Evolutionary conservation across 2,329 filamentous ascomycete genomes (phyloP).

Genomic region (Ambrosiella beaveri): DNA sequence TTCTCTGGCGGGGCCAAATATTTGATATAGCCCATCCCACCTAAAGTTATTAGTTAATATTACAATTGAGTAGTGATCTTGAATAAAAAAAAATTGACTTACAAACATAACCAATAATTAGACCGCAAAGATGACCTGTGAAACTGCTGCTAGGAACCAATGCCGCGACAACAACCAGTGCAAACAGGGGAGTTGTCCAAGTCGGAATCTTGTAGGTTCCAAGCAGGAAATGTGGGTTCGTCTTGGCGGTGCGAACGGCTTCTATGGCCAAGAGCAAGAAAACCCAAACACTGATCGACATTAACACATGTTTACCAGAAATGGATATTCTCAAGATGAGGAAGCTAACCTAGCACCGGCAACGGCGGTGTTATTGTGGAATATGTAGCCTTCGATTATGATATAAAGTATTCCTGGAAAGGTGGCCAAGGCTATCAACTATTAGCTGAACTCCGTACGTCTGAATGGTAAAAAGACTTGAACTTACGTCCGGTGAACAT

Average conservation of each 20-base stretch:
- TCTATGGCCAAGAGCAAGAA: slow-evolving; percentile 76
- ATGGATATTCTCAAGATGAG: neutral
- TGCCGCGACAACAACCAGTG: slow-evolving; percentile 56
- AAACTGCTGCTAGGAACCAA: slow-evolving; percentile 69
- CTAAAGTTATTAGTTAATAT: slow-evolving; percentile 25
- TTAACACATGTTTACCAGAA: neutral
- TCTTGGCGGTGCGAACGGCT: slow-evolving; percentile 66
- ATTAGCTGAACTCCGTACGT: neutral
- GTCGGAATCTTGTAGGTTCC: slow-evolving; percentile 59
- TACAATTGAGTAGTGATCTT: neutral
- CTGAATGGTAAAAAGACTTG: neutral
- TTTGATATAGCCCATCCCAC: slow-evolving; percentile 74
- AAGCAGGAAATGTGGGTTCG: slow-evolving; percentile 60
- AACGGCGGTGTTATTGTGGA: slow-evolving; percentile 54
- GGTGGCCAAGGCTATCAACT: slow-evolving; percentile 49
- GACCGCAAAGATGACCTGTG: slow-evolving; percentile 69
- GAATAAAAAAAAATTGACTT: slow-evolving; percentile 21
- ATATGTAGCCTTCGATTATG: slow-evolving; percentile 54
- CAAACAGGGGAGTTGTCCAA: slow-evolving; percentile 72
- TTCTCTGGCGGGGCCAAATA: slow-evolving; percentile 81
- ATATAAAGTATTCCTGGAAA: slow-evolving; percentile 73
- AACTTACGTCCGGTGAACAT: slow-evolving; percentile 77
- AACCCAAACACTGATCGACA: slow-evolving; percentile 57
- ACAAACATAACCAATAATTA: slow-evolving; percentile 77
- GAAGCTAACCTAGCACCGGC: slow-evolving; percentile 60